Evolutionary conservation across 139 green algal genomes (phyloP).

Genomic region (Chlorella sorokiniana): DNA sequence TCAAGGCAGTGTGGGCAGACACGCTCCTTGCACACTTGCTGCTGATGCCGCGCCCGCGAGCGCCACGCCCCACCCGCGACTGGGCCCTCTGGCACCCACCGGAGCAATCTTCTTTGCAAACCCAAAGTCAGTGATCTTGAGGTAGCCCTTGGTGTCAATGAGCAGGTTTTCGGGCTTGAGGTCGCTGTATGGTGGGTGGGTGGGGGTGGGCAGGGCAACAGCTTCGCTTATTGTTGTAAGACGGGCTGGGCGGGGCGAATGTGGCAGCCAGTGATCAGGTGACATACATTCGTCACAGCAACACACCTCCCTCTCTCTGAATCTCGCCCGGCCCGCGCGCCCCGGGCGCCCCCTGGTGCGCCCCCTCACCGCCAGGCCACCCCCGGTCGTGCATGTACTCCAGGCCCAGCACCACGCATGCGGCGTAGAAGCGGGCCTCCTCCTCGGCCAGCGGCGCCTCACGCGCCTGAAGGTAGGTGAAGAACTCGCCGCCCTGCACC

Average conservation of each 20-base stretch:
- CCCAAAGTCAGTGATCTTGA: slow-evolving; percentile 90
- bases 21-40: not conserved
- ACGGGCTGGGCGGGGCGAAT: no score
- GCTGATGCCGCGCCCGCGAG: not conserved
- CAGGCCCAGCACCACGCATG: slow-evolving; percentile 80
- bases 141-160: slow-evolving; percentile 65
- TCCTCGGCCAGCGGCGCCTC: slow-evolving; percentile 68
- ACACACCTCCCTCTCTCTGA: no score
- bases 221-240: no score
- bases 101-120: slow-evolving; percentile 84
- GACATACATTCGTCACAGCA: no score
- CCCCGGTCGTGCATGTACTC: slow-evolving; percentile 84
- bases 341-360: not conserved
- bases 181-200: slow-evolving; percentile 47
- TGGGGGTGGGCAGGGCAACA: not conserved
- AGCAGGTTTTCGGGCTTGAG: slow-evolving; percentile 82
- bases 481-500: slow-evolving; percentile 93
- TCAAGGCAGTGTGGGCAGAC: no score
- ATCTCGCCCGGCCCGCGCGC: no score
- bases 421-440: slow-evolving; percentile 88
- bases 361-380: slow-evolving; percentile 65
- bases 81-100: no score
- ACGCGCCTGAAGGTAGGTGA: slow-evolving; percentile 84
- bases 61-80: not conserved
- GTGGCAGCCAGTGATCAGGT: not conserved